Percentiles rank a stretch among this genome's conserved stretches.
Evolutionary conservation across 2,329 filamentous ascomycete species (phyloP).

Genomic region (Pseudogymnoascus sp.): DNA sequence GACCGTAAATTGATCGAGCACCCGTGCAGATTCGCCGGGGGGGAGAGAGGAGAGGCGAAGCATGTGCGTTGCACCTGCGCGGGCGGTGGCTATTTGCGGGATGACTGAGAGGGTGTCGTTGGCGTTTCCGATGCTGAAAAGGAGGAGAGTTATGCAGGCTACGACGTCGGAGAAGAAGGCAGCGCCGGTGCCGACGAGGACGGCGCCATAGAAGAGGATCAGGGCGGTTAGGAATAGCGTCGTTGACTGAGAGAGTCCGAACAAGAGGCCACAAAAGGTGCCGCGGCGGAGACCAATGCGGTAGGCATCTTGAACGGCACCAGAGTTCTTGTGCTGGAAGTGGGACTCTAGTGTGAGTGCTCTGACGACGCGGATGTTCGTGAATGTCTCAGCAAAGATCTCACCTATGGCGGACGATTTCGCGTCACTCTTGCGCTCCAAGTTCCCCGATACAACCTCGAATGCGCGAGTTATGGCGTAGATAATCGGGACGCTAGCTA

Average conservation of each 20-base stretch:
- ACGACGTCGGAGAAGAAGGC: constrained; percentile 53
- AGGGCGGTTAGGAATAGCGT: constrained; percentile 67
- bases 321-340: constrained; percentile 58
- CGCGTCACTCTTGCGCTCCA: constrained; percentile 63
- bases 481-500: constrained; percentile 62
- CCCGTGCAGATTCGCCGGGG: background rate
- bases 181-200: constrained; percentile 48
- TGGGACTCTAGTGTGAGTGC: constrained; percentile 65
- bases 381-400: constrained; percentile 67
- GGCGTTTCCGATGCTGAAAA: constrained; percentile 74
- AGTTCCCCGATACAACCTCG: constrained; percentile 56
- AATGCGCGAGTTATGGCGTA: constrained; percentile 60
- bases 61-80: constrained; percentile 64
- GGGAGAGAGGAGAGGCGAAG: constrained; percentile 62
- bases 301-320: constrained; percentile 46
- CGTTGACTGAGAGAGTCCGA: constrained; percentile 68
- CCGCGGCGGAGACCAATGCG: constrained; percentile 59
- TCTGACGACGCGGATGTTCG: constrained; percentile 71
- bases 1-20: background rate
- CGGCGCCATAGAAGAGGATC: constrained; percentile 75
- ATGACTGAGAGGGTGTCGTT: constrained; percentile 64
- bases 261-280: constrained; percentile 60
- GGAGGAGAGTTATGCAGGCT: constrained; percentile 70
- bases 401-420: constrained; percentile 52
- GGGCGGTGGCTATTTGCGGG: constrained; percentile 71